Percentiles rank a stretch among this genome's conserved stretches.
phyloP scores from a whole-genome alignment of 352 stramenopile species.

The Phytopythium montanum region DNA sequence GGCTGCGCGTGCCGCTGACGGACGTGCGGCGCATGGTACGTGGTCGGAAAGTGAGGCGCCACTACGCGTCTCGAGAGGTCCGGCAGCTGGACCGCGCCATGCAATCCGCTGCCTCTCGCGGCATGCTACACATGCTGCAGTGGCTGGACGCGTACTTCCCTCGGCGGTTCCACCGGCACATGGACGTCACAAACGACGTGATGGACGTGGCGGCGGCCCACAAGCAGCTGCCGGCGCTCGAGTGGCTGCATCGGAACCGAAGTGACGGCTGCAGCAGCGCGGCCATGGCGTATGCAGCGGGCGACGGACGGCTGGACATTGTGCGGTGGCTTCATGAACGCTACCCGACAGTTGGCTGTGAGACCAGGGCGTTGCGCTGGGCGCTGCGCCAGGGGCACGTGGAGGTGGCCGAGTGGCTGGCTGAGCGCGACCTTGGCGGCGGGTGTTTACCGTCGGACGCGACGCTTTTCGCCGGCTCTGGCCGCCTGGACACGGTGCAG shows the following conservation, averaged over 20 bases:
- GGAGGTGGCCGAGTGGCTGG: constrained; percentile 7
- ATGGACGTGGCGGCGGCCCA: constrained; percentile 28
- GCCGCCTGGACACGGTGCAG: constrained; percentile 18
- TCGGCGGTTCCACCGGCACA: background rate
- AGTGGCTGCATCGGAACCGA: constrained; percentile 27
- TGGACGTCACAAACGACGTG: constrained; percentile 12
- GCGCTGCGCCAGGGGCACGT: constrained; percentile 4
- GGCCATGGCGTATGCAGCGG: constrained; percentile 5
- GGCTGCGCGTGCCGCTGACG: constrained; percentile 6
- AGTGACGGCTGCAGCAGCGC: constrained; percentile 15
- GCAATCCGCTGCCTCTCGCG: constrained; percentile 22
- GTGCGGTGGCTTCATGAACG: constrained; percentile 29
- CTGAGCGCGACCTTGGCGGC: background rate
- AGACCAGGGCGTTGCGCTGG: constrained; percentile 3
- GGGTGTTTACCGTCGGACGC: background rate
- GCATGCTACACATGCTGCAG: constrained; percentile 23
- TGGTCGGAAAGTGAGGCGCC: background rate
- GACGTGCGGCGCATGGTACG: constrained; percentile 6
- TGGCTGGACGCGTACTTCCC: constrained; percentile 13
- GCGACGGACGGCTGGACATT: constrained; percentile 22
- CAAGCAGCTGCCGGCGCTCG: constrained; percentile 22
- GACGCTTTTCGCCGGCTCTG: constrained; percentile 11
- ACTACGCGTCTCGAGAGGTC: background rate
- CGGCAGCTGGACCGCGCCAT: constrained; percentile 9
- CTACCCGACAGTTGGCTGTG: background rate